Percentiles rank a stretch among this genome's conserved stretches.
Conservation (phyloP, 495 filamentous ascomycete genomes). For the Hypoxylon trugodes region DNA sequence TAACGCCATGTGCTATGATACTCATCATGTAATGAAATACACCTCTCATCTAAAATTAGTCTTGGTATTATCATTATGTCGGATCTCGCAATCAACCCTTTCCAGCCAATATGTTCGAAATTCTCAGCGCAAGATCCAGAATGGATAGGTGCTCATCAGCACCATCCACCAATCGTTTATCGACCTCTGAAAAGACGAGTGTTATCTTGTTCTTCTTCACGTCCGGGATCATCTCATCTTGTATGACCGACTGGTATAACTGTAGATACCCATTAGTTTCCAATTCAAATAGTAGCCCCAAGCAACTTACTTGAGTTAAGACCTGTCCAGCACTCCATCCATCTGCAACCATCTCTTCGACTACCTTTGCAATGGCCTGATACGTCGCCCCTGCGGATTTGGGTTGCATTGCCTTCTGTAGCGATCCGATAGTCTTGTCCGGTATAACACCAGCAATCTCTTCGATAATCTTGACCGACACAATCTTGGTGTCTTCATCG, state of each 20-base stretch:
- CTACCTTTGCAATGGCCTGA: constrained; percentile 74
- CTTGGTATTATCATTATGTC: not conserved
- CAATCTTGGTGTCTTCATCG: constrained; percentile 61
- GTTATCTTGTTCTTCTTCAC: constrained; percentile 91
- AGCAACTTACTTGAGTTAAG: constrained; percentile 71
- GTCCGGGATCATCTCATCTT: constrained; percentile 83
- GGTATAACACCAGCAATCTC: constrained; percentile 98
- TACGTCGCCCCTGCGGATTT: constrained; percentile 70
- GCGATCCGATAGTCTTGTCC: constrained; percentile 68
- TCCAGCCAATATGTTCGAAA: constrained; percentile 75
- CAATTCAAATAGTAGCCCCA: not conserved
- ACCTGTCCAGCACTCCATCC: constrained; percentile 98
- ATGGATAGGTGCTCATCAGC: constrained; percentile 94
- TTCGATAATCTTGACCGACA: constrained; percentile 83
- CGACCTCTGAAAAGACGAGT: constrained; percentile 86
- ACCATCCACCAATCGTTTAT: constrained; percentile 96
- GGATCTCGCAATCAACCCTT: constrained; percentile 30
- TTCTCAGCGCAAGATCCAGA: constrained; percentile 80
- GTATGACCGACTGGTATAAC: constrained; percentile 84
- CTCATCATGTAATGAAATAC: constrained; percentile 6
- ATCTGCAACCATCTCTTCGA: constrained; percentile 92
- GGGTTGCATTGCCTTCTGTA: constrained; percentile 82
- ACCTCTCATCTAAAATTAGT: not conserved
- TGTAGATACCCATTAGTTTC: constrained; percentile 48
- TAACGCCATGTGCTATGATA: constrained; percentile 28